Base-by-base conservation (phyloP, 441 rosid species). In the Rhodomyrtus psidioides region DNA sequence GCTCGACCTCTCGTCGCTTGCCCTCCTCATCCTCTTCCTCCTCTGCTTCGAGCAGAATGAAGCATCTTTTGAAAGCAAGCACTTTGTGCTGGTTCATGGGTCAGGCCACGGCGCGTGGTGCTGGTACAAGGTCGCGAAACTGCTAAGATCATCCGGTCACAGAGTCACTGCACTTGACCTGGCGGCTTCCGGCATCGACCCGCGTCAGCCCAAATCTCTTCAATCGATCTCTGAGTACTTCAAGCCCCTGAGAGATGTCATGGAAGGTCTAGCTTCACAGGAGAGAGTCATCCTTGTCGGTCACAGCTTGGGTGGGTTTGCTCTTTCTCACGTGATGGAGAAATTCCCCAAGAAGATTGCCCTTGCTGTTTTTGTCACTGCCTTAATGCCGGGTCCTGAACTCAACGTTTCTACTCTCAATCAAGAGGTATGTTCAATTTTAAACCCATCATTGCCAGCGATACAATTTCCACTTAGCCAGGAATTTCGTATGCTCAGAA, bases 241-340 rank as follows among this genome's bases (percentile, higher is more conserved):
- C 39, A 51, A 30, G 85, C 92, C 93, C 2, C 28, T 93, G 88
- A 90, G 51, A 57, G 89, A 87, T n/a, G 86, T 93, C 82, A 86
- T 93, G 91, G 86, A 59, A 57, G 85, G 91, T 82, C 83, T 93
- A 16, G 42, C 84, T 62, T 53, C 81, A 62, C 75, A 49, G 19
- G 83, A 81, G 39, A 81, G 83, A 28, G 83, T 0, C 23, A 53
- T 81, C 83, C 83, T 81, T 4, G 83, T 94, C 55, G 93, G 93
- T 49, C 95, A 93, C 79, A 92, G 92, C 89, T 84, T 85, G 4
- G 91, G 92, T 15, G 94, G 97, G 6, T 83, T 90, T 51, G 95
- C 94, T 21, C 59, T 94, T 85, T 91, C 95, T 57, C 90, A 86
- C 42, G 91, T 93, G 28, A 94, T 92, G 95, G 94, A 94, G 88